Evolutionary conservation across 169 alveolate genomes (phyloP).

Genomic region (Cryptosporidium bovis): DNA sequence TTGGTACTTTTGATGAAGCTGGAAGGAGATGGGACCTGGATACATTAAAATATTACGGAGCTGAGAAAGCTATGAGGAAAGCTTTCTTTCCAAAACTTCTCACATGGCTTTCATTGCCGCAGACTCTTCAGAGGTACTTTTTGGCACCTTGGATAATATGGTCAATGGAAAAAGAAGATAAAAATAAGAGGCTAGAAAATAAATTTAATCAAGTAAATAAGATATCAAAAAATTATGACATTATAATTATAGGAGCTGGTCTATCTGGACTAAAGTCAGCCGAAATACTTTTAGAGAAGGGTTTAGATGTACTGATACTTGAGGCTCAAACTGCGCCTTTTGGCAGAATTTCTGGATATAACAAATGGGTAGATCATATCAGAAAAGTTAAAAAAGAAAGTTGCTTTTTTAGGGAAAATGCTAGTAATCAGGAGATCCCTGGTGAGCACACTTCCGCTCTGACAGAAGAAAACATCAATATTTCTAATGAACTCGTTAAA

Average conservation of each 20-base stretch:
- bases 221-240: conserved; percentile 42
- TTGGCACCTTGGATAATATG: conserved; percentile 74
- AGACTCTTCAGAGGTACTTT: conserved; percentile 54
- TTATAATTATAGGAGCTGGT: conserved; percentile 67
- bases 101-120: conserved; percentile 72
- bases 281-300: conserved; percentile 24
- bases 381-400: conserved; percentile 21
- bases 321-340: conserved; percentile 62
- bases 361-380: conserved; percentile 52
- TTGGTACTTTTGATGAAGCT: conserved; percentile 69
- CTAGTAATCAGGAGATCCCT: neutral
- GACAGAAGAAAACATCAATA: conserved; percentile 18
- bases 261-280: conserved; percentile 55
- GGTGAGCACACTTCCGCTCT: neutral
- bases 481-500: conserved; percentile 37
- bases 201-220: conserved; percentile 11
- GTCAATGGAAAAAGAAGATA: conserved; percentile 64
- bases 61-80: conserved; percentile 61
- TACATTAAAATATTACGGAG: conserved; percentile 69
- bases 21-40: conserved; percentile 74
- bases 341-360: conserved; percentile 49
- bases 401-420: conserved; percentile 3
- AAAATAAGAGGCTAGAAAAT: conserved; percentile 4
- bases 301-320: conserved; percentile 18
- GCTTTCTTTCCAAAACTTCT: conserved; percentile 64